These are phyloP conservation scores for Lentinula sp. DNA, from an alignment of 768 basidiomycete genomes.

Conservation along the genomic window DNA sequence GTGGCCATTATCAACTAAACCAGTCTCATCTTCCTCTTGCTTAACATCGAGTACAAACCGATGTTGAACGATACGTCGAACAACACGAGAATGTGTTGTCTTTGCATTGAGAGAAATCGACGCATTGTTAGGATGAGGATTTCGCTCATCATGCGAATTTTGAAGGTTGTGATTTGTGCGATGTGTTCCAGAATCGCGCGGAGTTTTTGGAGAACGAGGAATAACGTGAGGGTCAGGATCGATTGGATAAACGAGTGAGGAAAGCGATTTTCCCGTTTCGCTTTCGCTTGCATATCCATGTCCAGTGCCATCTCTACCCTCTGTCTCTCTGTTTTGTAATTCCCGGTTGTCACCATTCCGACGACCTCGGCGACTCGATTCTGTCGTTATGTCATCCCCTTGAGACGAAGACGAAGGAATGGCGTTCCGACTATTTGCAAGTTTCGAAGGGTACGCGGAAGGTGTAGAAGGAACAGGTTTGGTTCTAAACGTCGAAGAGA, in stretches of 20 bases:
- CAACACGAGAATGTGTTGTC: background rate
- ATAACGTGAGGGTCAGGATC: background rate
- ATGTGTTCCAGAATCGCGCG: background rate
- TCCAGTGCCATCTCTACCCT: background rate
- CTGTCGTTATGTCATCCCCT: background rate
- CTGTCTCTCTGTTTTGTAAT: background rate
- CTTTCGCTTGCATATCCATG: background rate
- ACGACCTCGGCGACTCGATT: background rate
- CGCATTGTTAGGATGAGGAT: background rate
- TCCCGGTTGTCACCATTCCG: background rate
- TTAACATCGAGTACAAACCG: background rate
- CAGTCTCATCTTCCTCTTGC: background rate
- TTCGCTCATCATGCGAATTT: background rate
- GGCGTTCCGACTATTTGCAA: background rate
- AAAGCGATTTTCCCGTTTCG: background rate
- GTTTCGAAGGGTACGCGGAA: background rate
- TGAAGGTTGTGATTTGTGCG: background rate
- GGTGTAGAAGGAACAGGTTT: background rate
- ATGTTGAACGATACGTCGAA: background rate
- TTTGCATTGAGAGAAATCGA: background rate
- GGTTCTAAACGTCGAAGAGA: background rate
- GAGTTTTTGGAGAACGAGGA: background rate
- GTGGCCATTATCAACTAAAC: background rate
- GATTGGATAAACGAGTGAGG: background rate
- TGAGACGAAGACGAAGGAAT: background rate